These are phyloP conservation scores for Triticum turgidum DNA, from an alignment of 176 grass and related monocot species.

Conservation along the genomic window DNA sequence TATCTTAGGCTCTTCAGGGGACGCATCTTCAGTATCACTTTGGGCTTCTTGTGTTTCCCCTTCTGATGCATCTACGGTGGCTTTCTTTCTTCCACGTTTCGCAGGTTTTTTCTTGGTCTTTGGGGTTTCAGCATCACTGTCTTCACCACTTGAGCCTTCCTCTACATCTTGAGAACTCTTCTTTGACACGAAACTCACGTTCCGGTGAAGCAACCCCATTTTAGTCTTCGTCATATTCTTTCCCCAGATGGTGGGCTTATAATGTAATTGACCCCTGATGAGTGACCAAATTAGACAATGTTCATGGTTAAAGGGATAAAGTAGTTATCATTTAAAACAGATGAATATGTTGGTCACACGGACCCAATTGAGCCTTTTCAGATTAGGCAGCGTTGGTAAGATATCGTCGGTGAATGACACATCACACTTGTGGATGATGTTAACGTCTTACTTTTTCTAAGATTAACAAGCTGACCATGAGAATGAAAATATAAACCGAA, in stretches of 20 bases:
- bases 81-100: conserved; percentile 56
- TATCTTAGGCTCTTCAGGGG: conserved; percentile 48
- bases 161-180: conserved; percentile 39
- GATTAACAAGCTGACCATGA: too few relatives aligned
- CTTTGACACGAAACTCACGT: conserved; percentile 41
- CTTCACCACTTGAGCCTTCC: conserved; percentile 29
- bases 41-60: conserved; percentile 18
- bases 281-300: neutral
- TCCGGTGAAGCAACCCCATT: conserved; percentile 24
- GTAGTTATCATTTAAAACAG: neutral
- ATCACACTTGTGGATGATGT: too few relatives aligned
- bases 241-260: conserved; percentile 22
- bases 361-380: too few relatives aligned
- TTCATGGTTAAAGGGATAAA: neutral
- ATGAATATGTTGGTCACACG: neutral
- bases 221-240: neutral
- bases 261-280: conserved; percentile 41
- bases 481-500: too few relatives aligned
- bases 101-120: conserved; percentile 28
- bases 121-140: conserved; percentile 29
- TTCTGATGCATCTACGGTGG: conserved; percentile 11
- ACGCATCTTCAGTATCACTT: conserved; percentile 14
- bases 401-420: too few relatives aligned
- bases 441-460: too few relatives aligned
- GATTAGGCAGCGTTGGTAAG: too few relatives aligned